Percentiles rank a stretch among this genome's conserved stretches.
These are phyloP conservation scores for Phyllosticta ampelicida DNA, from an alignment of 2,329 filamentous ascomycete species.

Conservation along the genomic window DNA sequence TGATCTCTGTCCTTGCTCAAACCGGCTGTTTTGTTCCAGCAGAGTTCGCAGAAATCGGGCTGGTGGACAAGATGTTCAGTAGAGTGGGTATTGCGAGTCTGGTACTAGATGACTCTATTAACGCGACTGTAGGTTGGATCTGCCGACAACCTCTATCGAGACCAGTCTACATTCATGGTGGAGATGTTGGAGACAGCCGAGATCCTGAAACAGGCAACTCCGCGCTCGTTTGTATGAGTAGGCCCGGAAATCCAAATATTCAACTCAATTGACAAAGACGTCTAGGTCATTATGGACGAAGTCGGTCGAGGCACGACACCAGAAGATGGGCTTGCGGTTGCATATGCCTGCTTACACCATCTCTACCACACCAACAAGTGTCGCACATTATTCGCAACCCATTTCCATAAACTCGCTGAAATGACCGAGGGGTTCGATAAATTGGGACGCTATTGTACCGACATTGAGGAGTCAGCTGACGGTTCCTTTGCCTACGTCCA, in stretches of 20 bases:
- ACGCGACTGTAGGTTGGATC: conserved; percentile 52
- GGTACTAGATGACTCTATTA: not conserved
- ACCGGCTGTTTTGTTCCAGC: conserved; percentile 89
- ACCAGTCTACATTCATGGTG: conserved; percentile 98
- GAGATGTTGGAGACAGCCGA: conserved; percentile 96
- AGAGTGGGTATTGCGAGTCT: conserved; percentile 34
- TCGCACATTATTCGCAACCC: conserved; percentile 82
- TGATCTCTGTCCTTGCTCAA: conserved; percentile 89
- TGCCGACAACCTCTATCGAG: conserved; percentile 85
- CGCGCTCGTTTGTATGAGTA: conserved; percentile 59
- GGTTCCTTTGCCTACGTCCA: conserved; percentile 74
- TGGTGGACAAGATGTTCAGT: conserved; percentile 94
- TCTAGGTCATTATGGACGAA: conserved; percentile 77
- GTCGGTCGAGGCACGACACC: conserved; percentile 90
- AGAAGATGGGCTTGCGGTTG: conserved; percentile 80
- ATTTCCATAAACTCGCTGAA: conserved; percentile 80
- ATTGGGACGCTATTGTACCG: conserved; percentile 76
- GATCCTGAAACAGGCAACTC: conserved; percentile 76
- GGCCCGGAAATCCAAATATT: not conserved
- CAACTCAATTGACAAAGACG: not conserved
- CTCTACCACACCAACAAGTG: conserved; percentile 67
- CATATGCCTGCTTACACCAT: conserved; percentile 79
- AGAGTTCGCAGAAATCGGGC: conserved; percentile 69
- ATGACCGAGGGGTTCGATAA: conserved; percentile 51
- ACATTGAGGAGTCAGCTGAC: conserved; percentile 61